phyloP scores from a whole-genome alignment of 1,139 yeast genomes.

The Geotrichum reessii region DNA sequence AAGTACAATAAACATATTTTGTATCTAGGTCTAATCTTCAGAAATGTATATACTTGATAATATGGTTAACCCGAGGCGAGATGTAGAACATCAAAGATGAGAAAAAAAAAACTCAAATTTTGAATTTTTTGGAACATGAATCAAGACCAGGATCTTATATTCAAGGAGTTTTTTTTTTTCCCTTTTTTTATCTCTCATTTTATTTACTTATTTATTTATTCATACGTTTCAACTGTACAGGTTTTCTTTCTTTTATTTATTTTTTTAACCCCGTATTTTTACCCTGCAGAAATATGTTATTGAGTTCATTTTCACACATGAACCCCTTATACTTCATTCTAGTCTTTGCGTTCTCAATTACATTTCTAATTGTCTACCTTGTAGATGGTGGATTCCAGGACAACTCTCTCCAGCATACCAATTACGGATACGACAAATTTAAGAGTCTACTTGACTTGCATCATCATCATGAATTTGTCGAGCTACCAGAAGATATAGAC shows the following conservation, averaged over 20 bases:
- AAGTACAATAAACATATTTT: no score
- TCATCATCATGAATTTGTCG: not conserved
- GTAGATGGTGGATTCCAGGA: slow-evolving; percentile 15
- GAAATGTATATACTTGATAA: no score
- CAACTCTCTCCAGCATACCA: not conserved
- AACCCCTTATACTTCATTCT: slow-evolving; percentile 6
- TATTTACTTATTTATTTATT: not conserved
- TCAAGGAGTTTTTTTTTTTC: no score
- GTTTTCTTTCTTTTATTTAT: not conserved
- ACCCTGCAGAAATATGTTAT: not conserved
- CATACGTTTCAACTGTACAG: not conserved
- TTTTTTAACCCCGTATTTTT: not conserved
- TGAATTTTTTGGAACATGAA: no score
- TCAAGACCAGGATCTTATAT: no score
- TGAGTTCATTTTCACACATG: not conserved
- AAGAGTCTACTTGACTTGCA: not conserved
- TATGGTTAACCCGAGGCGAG: no score
- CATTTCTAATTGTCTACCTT: slow-evolving; percentile 1
- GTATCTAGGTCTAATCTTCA: no score
- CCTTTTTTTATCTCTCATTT: not conserved
- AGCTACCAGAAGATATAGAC: slow-evolving; percentile 8
- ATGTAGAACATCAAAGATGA: no score
- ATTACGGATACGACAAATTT: slow-evolving; percentile 6
- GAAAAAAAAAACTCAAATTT: no score
- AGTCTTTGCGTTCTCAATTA: slow-evolving; percentile 1